Conservation (phyloP, 2,329 filamentous ascomycete genomes). For the Penicillium fuscoglaucum region DNA sequence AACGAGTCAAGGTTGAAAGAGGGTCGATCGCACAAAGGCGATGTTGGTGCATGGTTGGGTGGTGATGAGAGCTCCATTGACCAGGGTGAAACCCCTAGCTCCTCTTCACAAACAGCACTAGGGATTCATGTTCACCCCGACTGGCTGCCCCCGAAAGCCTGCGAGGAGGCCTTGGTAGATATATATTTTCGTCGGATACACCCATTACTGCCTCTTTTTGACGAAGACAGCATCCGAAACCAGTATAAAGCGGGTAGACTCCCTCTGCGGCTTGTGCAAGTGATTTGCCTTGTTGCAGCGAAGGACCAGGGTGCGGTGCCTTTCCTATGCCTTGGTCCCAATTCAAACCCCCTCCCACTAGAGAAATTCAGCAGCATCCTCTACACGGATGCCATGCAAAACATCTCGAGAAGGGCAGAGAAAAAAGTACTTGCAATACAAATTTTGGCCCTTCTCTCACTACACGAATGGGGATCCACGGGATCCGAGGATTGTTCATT, state of each 20-base stretch:
- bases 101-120: not conserved
- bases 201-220: slow-evolving; percentile 31
- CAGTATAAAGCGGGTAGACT: slow-evolving; percentile 24
- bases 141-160: slow-evolving; percentile 14
- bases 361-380: slow-evolving; percentile 15
- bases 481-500: slow-evolving; percentile 35
- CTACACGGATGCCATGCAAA: slow-evolving; percentile 27
- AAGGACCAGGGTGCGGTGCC: slow-evolving; percentile 30
- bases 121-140: not conserved
- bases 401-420: slow-evolving; percentile 21
- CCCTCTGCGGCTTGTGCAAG: slow-evolving; percentile 30
- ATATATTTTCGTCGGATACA: slow-evolving; percentile 36
- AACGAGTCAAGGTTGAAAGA: slow-evolving; percentile 12
- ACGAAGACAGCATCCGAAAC: slow-evolving; percentile 25
- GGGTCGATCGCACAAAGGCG: slow-evolving; percentile 13
- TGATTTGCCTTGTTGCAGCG: slow-evolving; percentile 34
- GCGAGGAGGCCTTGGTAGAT: slow-evolving; percentile 28
- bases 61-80: not conserved
- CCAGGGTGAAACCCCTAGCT: not conserved
- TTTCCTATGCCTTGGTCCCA: slow-evolving; percentile 24
- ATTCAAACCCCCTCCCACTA: not conserved
- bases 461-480: slow-evolving; percentile 34
- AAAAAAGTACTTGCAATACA: slow-evolving; percentile 32
- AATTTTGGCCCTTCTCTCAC: slow-evolving; percentile 33
- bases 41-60: slow-evolving; percentile 19